Conservation (phyloP, 106 monocot genomes). For the Dendrobium huoshanense region DNA sequence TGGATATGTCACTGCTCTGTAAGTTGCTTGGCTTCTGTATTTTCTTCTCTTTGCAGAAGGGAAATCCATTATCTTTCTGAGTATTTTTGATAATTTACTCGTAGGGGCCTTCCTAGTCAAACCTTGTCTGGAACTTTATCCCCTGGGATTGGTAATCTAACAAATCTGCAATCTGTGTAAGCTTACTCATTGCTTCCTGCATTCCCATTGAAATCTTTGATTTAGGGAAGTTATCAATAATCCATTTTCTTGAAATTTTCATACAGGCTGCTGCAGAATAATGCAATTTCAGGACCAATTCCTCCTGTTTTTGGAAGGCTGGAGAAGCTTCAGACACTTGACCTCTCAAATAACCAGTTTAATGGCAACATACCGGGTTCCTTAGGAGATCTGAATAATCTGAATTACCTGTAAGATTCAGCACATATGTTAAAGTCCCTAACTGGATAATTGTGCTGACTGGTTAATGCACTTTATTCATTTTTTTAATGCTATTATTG, state of each 20-base stretch:
- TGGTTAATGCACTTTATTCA: neutral
- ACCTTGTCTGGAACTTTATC: slow-evolving; percentile 84
- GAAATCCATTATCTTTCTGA: neutral
- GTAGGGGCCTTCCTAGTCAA: slow-evolving; percentile 83
- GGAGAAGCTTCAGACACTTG: slow-evolving; percentile 54
- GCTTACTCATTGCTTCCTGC: slow-evolving; percentile 5
- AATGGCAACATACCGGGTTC: slow-evolving; percentile 52
- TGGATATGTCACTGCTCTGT: slow-evolving; percentile 89
- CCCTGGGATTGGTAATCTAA: slow-evolving; percentile 79
- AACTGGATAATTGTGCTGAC: neutral
- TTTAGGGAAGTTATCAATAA: neutral
- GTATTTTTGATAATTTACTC: neutral
- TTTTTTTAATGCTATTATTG: neutral
- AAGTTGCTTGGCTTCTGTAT: slow-evolving; percentile 12
- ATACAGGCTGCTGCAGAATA: slow-evolving; percentile 68
- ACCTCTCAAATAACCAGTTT: slow-evolving; percentile 59
- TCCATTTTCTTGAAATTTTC: neutral
- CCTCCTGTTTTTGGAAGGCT: slow-evolving; percentile 49
- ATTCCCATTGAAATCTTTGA: neutral
- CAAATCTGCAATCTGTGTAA: slow-evolving; percentile 88
- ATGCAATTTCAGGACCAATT: slow-evolving; percentile 54
- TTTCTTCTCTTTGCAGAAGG: neutral
- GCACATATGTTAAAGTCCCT: neutral
- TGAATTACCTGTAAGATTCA: slow-evolving; percentile 62
- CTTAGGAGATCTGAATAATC: slow-evolving; percentile 42